These are phyloP conservation scores for Penicillium sp. DNA, from an alignment of 2,329 filamentous ascomycete species.

Conservation along the genomic window DNA sequence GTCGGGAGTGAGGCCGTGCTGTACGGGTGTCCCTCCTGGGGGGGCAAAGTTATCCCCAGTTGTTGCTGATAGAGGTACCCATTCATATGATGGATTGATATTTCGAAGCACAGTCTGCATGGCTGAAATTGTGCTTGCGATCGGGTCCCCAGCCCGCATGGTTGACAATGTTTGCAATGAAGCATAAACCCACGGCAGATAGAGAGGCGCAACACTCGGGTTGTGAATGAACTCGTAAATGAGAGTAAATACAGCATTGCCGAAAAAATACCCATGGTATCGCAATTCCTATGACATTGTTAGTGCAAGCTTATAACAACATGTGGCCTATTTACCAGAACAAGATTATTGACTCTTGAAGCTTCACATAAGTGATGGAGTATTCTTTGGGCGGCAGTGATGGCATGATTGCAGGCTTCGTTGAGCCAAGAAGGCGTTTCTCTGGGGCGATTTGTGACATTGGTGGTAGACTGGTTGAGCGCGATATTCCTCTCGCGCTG, in stretches of 20 bases:
- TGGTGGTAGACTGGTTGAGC: constrained; percentile 6
- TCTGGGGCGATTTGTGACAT: constrained; percentile 19
- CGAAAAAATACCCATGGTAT: constrained; percentile 48
- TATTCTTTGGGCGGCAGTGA: constrained; percentile 44
- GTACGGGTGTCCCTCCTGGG: not conserved
- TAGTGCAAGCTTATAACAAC: not conserved
- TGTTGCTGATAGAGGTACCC: constrained; percentile 13
- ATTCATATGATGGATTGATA: constrained; percentile 34
- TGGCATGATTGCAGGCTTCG: constrained; percentile 45
- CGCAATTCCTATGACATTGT: constrained; percentile 40
- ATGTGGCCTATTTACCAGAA: constrained; percentile 32
- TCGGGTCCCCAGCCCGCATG: constrained; percentile 36
- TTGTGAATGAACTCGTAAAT: constrained; percentile 48
- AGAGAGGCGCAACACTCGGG: constrained; percentile 35
- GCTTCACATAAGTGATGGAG: constrained; percentile 45
- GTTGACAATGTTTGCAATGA: constrained; percentile 39
- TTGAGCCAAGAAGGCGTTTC: constrained; percentile 44
- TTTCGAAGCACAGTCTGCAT: constrained; percentile 36
- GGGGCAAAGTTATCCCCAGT: not conserved
- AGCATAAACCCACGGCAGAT: constrained; percentile 47
- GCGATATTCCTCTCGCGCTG: constrained; percentile 33
- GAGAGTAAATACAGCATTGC: constrained; percentile 44
- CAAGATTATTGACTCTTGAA: constrained; percentile 42
- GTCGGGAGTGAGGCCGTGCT: not conserved
- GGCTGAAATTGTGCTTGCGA: constrained; percentile 30